Conservation (phyloP, 108 stramenopile genomes). For the Phaeodactylum tricornutum region DNA sequence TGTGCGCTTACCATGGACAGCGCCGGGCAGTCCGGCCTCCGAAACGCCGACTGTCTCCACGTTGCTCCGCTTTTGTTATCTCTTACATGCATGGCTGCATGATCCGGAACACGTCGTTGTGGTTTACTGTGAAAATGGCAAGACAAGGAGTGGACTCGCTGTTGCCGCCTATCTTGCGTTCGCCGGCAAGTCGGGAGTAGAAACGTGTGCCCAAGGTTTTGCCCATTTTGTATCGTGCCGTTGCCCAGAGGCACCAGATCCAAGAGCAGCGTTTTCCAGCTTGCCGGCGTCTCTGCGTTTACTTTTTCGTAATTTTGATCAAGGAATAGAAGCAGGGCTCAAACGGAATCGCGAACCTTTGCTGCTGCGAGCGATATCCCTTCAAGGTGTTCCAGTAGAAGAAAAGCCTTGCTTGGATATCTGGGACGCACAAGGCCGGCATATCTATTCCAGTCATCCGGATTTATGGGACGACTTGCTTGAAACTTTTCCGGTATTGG, state of each 20-base stretch:
- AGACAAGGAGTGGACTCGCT: constrained; percentile 82
- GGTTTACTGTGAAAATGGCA: constrained; percentile 77
- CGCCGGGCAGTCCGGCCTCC: constrained; percentile 19
- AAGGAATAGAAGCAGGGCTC: constrained; percentile 5
- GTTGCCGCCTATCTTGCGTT: constrained; percentile 81
- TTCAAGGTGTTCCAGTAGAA: constrained; percentile 89
- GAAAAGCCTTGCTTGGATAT: constrained; percentile 85
- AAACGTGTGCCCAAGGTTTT: constrained; percentile 55
- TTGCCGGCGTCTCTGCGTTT: constrained; percentile 34
- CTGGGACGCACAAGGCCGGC: constrained; percentile 38
- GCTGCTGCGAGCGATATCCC: constrained; percentile 44
- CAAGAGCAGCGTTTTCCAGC: not conserved
- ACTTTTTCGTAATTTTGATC: constrained; percentile 81
- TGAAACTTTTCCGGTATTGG: too few species aligned
- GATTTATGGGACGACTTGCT: constrained; percentile 29
- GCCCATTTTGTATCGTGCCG: constrained; percentile 14
- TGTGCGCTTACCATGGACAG: constrained; percentile 53
- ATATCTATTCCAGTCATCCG: constrained; percentile 31
- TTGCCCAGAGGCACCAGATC: constrained; percentile 3
- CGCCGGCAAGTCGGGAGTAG: constrained; percentile 18
- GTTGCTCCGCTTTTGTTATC: constrained; percentile 58
- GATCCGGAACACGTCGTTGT: constrained; percentile 34
- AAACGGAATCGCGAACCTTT: constrained; percentile 46
- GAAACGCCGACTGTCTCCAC: constrained; percentile 44
- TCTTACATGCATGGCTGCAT: constrained; percentile 54